phyloP scores from a whole-genome alignment of 2,329 filamentous ascomycete species.

The Tolypocladium endophyticum region DNA sequence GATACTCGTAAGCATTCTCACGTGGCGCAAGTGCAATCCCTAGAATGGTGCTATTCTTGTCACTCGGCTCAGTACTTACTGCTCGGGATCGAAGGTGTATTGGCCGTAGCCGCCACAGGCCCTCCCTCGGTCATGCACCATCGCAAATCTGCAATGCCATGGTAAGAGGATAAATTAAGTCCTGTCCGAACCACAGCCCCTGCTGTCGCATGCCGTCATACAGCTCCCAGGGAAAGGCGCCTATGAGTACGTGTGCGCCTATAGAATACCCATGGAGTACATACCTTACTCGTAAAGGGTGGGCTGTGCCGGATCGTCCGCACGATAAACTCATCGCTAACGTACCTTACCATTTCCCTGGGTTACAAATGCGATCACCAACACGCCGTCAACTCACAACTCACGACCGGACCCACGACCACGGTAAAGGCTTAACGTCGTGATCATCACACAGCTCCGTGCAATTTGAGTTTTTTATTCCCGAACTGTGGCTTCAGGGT shows the following conservation, averaged over 20 bases:
- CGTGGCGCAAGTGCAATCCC: not conserved
- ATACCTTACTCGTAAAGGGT: too few relatives aligned
- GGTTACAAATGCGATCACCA: not conserved
- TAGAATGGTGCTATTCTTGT: not conserved
- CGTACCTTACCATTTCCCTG: not conserved
- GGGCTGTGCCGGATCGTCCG: not conserved
- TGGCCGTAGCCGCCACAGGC: not conserved
- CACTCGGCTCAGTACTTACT: not conserved
- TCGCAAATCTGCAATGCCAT: not conserved
- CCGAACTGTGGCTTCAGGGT: not conserved
- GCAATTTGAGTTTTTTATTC: not conserved
- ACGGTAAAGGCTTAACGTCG: not conserved
- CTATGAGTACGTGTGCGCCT: too few relatives aligned
- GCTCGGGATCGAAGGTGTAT: not conserved
- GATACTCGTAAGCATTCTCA: not conserved
- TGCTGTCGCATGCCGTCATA: not conserved
- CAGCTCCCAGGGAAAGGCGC: not conserved
- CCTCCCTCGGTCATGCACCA: not conserved
- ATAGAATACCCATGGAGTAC: too few relatives aligned
- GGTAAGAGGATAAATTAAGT: not conserved
- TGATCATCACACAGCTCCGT: not conserved
- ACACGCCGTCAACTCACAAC: not conserved
- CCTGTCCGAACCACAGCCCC: not conserved
- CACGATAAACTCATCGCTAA: not conserved
- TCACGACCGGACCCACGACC: not conserved